These are phyloP conservation scores for Arctostaphylos glauca DNA, from an alignment of 148 eudicot genomes.

Conservation along the genomic window DNA sequence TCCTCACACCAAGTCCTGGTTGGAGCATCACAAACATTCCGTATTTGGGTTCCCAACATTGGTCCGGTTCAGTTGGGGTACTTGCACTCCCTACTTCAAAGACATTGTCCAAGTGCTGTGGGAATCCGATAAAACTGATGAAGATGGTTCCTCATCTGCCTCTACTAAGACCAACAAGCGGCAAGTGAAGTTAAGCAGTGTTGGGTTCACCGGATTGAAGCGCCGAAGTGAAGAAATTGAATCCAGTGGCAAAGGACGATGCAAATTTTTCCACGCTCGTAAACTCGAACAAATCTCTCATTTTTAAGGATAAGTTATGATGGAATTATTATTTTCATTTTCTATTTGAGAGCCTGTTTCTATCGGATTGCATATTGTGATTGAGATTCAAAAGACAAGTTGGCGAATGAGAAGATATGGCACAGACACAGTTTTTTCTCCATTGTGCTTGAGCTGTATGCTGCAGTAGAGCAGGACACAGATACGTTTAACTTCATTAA, in stretches of 20 bases:
- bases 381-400: not conserved
- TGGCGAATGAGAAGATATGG: not conserved
- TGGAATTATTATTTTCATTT: not conserved
- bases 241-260: slow-evolving; percentile 85
- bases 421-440: not conserved
- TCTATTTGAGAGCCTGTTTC: not conserved
- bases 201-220: slow-evolving; percentile 74
- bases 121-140: slow-evolving; percentile 77
- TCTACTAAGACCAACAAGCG: slow-evolving; percentile 54
- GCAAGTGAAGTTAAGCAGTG: slow-evolving; percentile 62
- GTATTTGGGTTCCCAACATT: slow-evolving; percentile 93
- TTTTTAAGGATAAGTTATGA: slow-evolving; percentile 41
- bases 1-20: slow-evolving; percentile 88
- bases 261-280: slow-evolving; percentile 93
- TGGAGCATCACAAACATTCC: slow-evolving; percentile 77
- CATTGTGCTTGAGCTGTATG: not conserved
- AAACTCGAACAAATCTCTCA: slow-evolving; percentile 72
- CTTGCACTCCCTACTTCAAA: slow-evolving; percentile 78
- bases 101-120: slow-evolving; percentile 67
- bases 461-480: not conserved
- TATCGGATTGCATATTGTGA: not conserved
- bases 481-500: not conserved
- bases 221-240: slow-evolving; percentile 75
- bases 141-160: slow-evolving; percentile 33
- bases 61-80: slow-evolving; percentile 98